These are phyloP conservation scores for Hylodesmum podocarpum DNA, from an alignment of 306 rosid genomes.

Conservation along the genomic window DNA sequence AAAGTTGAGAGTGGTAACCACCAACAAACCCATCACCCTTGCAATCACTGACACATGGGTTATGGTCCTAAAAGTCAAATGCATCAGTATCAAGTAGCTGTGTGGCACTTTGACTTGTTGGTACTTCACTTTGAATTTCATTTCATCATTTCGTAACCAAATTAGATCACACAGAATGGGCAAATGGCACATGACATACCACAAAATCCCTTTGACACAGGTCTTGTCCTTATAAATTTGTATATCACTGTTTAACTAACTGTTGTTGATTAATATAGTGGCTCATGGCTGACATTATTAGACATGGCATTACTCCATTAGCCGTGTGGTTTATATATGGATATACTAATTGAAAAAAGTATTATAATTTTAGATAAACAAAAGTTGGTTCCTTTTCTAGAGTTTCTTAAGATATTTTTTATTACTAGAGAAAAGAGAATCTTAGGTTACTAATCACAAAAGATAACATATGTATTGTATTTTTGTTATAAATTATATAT, in stretches of 20 bases:
- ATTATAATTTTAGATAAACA: too few relatives aligned
- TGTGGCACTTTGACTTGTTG: conserved; percentile 28
- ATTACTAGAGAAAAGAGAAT: too few relatives aligned
- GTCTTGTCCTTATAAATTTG: background rate
- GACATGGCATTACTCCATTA: background rate
- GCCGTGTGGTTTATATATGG: background rate
- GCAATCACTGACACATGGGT: conserved; percentile 31
- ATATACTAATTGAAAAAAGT: too few relatives aligned
- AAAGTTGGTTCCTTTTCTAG: too few relatives aligned
- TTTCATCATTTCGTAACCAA: conserved; percentile 3
- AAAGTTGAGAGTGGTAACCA: conserved; percentile 25
- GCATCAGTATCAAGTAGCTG: conserved; percentile 31
- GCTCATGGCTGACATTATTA: background rate
- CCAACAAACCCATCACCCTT: conserved; percentile 33
- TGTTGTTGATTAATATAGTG: background rate
- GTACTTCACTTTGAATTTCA: conserved; percentile 6
- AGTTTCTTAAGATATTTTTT: too few relatives aligned
- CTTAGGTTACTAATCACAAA: too few relatives aligned
- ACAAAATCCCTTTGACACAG: background rate
- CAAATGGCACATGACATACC: background rate
- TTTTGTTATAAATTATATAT: too few relatives aligned
- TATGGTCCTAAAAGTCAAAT: conserved; percentile 36
- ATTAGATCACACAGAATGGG: background rate
- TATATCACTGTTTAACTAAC: background rate
- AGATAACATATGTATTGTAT: too few relatives aligned